phyloP scores from a whole-genome alignment of 805 yeast species.

The Cyberlindnera americana region DNA sequence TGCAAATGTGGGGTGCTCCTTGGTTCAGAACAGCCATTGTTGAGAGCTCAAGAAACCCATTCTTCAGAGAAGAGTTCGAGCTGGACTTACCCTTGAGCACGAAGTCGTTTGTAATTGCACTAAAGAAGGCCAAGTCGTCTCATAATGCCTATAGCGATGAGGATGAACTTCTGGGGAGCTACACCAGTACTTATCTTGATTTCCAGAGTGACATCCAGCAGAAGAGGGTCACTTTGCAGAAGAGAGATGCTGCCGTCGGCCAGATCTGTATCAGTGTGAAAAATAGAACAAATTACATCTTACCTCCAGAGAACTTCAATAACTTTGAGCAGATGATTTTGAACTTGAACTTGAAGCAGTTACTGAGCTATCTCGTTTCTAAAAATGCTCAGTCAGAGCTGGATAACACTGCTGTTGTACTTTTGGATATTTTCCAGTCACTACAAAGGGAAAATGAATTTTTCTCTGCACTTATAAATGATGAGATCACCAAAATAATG shows the following conservation, averaged over 20 bases:
- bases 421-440: conserved; percentile 73
- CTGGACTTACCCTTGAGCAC: conserved; percentile 55
- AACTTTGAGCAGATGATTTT: conserved; percentile 59
- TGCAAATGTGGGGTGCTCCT: conserved; percentile 65
- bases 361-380: conserved; percentile 41
- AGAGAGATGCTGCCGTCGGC: conserved; percentile 46
- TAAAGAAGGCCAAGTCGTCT: conserved; percentile 32
- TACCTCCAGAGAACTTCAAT: conserved; percentile 58
- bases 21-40: conserved; percentile 79
- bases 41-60: conserved; percentile 48
- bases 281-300: conserved; percentile 50
- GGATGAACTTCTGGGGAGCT: conserved; percentile 35
- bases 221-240: conserved; percentile 45
- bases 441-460: conserved; percentile 65
- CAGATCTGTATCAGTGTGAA: conserved; percentile 50
- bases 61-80: conserved; percentile 79
- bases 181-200: conserved; percentile 12
- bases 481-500: conserved; percentile 44
- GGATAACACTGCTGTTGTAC: conserved; percentile 53
- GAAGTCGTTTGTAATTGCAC: conserved; percentile 46
- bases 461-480: conserved; percentile 65
- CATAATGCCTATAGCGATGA: conserved; percentile 14
- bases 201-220: conserved; percentile 18
- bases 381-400: conserved; percentile 36
- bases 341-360: conserved; percentile 47